Evolutionary conservation across 305 asterid genomes (phyloP).

Genomic region (Fraxinus floribunda): DNA sequence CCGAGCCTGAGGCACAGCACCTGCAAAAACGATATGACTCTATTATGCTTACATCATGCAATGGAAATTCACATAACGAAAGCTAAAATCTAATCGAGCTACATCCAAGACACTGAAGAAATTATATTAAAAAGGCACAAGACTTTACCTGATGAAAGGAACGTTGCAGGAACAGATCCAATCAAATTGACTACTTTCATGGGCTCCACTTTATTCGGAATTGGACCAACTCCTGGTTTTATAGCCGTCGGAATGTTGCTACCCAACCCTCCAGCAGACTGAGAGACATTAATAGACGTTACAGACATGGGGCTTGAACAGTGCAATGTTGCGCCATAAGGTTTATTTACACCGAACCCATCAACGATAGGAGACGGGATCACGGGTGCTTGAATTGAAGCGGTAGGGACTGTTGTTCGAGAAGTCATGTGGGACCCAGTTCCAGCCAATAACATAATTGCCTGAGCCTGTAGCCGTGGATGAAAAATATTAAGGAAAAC

Average conservation of each 20-base stretch:
- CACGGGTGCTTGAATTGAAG: constrained; percentile 41
- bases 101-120: not conserved
- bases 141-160: constrained; percentile 48
- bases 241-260: constrained; percentile 20
- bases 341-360: constrained; percentile 38
- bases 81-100: not conserved
- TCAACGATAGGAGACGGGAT: constrained; percentile 42
- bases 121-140: not conserved
- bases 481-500: not conserved
- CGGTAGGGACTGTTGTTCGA: constrained; percentile 29
- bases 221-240: constrained; percentile 30
- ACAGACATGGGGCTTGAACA: constrained; percentile 40
- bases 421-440: constrained; percentile 51
- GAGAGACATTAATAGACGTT: constrained; percentile 35
- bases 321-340: constrained; percentile 31
- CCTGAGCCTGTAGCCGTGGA: constrained; percentile 62
- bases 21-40: constrained; percentile 26
- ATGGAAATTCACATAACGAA: not conserved
- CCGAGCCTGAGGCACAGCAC: constrained; percentile 63
- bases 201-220: constrained; percentile 43
- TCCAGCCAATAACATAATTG: constrained; percentile 85
- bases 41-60: not conserved
- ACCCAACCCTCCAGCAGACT: constrained; percentile 31
- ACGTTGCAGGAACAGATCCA: constrained; percentile 37
- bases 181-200: constrained; percentile 31